Evolutionary conservation across 164 flowering plant genomes (phyloP), one percentile per base, ranked within the genome.

Genomic region (Umbilicus rupestris): DNA sequence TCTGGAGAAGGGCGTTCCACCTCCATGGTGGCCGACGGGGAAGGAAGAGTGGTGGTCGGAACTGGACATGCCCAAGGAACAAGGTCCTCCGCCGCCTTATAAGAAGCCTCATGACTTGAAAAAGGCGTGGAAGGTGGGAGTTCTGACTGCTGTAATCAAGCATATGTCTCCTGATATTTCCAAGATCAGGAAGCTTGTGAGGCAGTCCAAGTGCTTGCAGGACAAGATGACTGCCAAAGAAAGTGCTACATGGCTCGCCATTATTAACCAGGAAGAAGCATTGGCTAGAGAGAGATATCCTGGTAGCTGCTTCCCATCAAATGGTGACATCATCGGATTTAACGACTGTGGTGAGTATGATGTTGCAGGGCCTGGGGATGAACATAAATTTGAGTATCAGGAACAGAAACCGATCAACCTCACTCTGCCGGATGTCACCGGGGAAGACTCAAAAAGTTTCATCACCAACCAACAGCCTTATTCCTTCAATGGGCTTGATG

Each of bases 61-160:
- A 49, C 29, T 66, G 29, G 60, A 58, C 28, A 33, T 66, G 41
- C 62, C 60, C 7, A 46, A 44, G n/a, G 60, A 66, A n/a, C 68
- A 66, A 22, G 68, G 60, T 50, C 30, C 45, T 49, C 30, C 31
- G 26, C 68, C 68, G 16, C n/a, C n/a, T n/a, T 66, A 66, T 11
- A 66, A 66, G 60, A 66, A 66, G 44, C 68, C 68, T 35, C 68
- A 66, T 66, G 68, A 66, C 58, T 52, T 66, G 68, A 52, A 52
- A 52, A 52, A 52, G 31, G 31, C 59, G 17, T 52, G 59, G 59
- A 52, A 52, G 59, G 59, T 50, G 20, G 68, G 68, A 10, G 68
- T 66, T 66, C 62, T 66, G 24, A 66, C 68, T 5, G 68, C 68
- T 17, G 68, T 66, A 11, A 66, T 66, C 30, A 66, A 66, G 28